phyloP scores from a whole-genome alignment of 78 protist genomes.

The Chrysochromulina parva region DNA sequence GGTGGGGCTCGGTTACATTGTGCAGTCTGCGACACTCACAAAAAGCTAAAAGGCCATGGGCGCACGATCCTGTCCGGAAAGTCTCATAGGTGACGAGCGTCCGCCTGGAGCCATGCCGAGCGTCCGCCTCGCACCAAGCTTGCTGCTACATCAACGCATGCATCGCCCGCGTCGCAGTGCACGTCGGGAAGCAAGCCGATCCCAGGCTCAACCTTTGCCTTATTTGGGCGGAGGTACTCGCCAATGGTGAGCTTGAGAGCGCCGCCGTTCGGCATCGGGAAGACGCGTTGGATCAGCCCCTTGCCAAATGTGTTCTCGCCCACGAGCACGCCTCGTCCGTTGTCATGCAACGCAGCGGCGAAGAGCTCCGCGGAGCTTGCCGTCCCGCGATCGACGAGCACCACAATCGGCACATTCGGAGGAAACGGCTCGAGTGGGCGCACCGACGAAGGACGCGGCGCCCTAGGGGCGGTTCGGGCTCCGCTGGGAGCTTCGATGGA shows the following conservation, averaged over 20 bases:
- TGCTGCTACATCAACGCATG: too few species aligned
- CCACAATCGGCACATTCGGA: background rate
- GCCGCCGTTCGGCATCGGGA: background rate
- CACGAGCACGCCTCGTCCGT: background rate
- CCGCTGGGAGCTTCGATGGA: too few species aligned
- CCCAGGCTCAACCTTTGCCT: background rate
- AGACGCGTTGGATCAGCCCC: conserved; percentile 12
- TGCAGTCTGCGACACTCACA: too few species aligned
- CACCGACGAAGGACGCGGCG: too few species aligned
- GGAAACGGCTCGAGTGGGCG: too few species aligned
- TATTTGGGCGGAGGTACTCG: background rate
- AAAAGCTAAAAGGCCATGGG: too few species aligned
- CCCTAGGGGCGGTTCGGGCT: too few species aligned
- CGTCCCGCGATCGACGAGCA: background rate
- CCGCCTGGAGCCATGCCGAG: too few species aligned
- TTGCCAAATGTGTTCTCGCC: conserved; percentile 1
- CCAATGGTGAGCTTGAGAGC: background rate
- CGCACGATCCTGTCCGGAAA: too few species aligned
- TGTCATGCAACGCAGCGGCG: conserved; percentile 18
- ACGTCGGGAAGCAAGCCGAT: background rate
- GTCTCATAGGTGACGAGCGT: too few species aligned
- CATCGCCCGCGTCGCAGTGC: background rate
- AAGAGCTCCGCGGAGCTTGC: background rate
- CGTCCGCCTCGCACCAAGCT: too few species aligned
- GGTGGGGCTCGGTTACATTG: too few species aligned